These are phyloP conservation scores for Pseudogymnoascus sp. DNA, from an alignment of 2,329 filamentous ascomycete genomes.

Conservation along the genomic window DNA sequence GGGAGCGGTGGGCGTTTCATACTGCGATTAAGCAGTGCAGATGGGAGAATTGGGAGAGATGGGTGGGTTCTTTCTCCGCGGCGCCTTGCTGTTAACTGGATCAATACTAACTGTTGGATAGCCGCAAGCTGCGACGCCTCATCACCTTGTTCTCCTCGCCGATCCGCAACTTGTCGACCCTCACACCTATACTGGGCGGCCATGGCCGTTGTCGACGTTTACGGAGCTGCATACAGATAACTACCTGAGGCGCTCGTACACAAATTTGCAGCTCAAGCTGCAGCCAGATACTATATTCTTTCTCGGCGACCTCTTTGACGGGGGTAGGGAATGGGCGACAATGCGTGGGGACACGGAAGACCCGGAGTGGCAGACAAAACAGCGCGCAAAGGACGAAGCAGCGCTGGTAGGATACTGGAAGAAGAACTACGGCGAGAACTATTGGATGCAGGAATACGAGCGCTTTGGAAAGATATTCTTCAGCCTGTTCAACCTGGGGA, in stretches of 20 bases:
- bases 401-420: constrained; percentile 56
- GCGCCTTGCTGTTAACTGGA: constrained; percentile 9
- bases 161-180: constrained; percentile 68
- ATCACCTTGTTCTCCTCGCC: constrained; percentile 61
- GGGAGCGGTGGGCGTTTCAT: constrained; percentile 71
- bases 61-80: constrained; percentile 49
- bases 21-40: constrained; percentile 61
- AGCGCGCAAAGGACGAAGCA: constrained; percentile 44
- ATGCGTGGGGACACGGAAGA: constrained; percentile 49
- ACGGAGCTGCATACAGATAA: constrained; percentile 74
- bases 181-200: constrained; percentile 63
- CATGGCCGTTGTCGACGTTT: constrained; percentile 59
- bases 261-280: constrained; percentile 63
- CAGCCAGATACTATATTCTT: constrained; percentile 86
- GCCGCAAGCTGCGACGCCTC: constrained; percentile 70
- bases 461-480: constrained; percentile 85
- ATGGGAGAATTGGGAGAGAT: constrained; percentile 87
- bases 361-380: constrained; percentile 46
- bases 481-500: constrained; percentile 53
- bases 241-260: constrained; percentile 77
- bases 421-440: constrained; percentile 67
- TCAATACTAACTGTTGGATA: constrained; percentile 31
- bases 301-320: constrained; percentile 89
- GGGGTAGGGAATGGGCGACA: constrained; percentile 89
- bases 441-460: constrained; percentile 78